Conservation (phyloP, 257 asterid genomes). For the Knoxia roxburghii region DNA sequence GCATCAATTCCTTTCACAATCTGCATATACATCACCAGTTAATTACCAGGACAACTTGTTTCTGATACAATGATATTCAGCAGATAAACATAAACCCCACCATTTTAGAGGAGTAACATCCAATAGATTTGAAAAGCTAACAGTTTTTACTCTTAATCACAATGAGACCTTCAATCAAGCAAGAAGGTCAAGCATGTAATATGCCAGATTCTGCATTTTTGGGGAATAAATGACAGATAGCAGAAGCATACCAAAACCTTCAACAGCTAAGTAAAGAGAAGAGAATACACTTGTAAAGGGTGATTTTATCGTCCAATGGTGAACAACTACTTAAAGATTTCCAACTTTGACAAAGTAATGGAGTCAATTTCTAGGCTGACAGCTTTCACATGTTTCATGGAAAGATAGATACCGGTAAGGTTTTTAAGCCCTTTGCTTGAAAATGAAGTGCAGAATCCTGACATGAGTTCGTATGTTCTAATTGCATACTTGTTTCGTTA, state of each 20-base stretch:
- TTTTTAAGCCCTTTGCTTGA: too few relatives aligned
- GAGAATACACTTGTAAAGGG: too few relatives aligned
- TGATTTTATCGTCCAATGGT: background rate
- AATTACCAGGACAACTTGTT: constrained; percentile 14
- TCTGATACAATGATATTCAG: background rate
- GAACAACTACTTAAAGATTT: background rate
- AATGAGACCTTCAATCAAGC: background rate
- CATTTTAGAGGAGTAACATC: background rate
- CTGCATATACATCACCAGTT: constrained; percentile 35
- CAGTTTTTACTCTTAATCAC: background rate
- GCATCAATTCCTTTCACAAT: constrained; percentile 99
- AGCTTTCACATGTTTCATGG: background rate
- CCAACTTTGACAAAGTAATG: background rate
- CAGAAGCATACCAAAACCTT: background rate
- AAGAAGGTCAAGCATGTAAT: background rate
- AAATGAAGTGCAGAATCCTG: too few relatives aligned
- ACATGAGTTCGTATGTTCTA: background rate
- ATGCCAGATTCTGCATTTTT: background rate
- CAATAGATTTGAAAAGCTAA: background rate
- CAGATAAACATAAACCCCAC: background rate
- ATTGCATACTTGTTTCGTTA: background rate
- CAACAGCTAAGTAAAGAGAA: background rate
- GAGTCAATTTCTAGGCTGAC: background rate
- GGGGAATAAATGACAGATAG: background rate
- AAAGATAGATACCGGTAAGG: background rate